Evolutionary conservation across 2,329 filamentous ascomycete species (phyloP).

Genomic region (Spiromastix sp.): DNA sequence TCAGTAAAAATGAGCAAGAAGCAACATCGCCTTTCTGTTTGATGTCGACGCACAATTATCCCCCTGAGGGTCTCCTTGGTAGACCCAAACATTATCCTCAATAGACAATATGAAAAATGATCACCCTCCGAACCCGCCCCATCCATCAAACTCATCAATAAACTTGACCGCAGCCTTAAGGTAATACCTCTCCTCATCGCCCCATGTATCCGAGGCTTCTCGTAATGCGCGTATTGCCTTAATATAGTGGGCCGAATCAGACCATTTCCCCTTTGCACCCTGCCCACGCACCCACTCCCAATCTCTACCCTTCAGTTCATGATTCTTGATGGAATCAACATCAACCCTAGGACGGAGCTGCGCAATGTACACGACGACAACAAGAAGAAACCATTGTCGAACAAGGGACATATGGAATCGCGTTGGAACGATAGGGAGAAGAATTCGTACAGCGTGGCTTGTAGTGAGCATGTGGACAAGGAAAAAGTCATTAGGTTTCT

Average conservation of each 20-base stretch:
- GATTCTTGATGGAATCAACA: conserved; percentile 49
- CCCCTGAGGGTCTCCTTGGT: no score
- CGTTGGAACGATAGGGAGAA: conserved; percentile 66
- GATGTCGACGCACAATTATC: no score
- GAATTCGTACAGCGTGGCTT: conserved; percentile 76
- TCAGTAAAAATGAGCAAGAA: no score
- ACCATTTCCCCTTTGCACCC: conserved; percentile 57
- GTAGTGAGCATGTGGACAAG: conserved; percentile 72
- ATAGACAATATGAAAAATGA: neutral
- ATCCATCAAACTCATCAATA: conserved; percentile 32
- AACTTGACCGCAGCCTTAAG: conserved; percentile 42
- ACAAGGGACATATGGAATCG: conserved; percentile 65
- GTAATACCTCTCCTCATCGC: conserved; percentile 35
- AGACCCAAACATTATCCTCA: no score
- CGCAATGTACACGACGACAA: conserved; percentile 65
- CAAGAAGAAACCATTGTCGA: conserved; percentile 82
- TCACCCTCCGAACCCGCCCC: conserved; percentile 15
- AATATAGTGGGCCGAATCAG: conserved; percentile 71
- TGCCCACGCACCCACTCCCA: conserved; percentile 70
- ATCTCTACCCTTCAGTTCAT: conserved; percentile 52
- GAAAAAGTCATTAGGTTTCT: conserved; percentile 67
- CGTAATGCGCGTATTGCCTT: conserved; percentile 71
- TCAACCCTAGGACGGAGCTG: conserved; percentile 64
- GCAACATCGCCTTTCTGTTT: no score
- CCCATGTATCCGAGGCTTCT: conserved; percentile 48